A percentile compares a stretch with the other conserved stretches of the same genome.
Evolutionary conservation across 2,329 filamentous ascomycete genomes (phyloP).

Genomic region (Setomelanomma holmii): DNA sequence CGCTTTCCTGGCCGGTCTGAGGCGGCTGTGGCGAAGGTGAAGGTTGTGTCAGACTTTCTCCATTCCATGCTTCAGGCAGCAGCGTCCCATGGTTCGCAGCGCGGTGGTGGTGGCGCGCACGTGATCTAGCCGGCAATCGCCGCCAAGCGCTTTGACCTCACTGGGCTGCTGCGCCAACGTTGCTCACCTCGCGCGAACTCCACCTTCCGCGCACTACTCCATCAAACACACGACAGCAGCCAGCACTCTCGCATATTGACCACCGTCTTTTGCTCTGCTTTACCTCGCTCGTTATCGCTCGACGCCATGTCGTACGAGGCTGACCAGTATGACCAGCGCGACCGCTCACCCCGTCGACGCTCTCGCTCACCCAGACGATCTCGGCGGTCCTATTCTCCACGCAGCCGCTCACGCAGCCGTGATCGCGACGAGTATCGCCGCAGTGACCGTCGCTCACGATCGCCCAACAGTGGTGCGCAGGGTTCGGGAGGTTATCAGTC

Average conservation of each 20-base stretch:
- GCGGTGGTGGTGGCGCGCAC: constrained; percentile 13
- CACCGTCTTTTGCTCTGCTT: constrained; percentile 11
- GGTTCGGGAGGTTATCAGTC: constrained; percentile 73
- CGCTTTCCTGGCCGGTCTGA: not conserved
- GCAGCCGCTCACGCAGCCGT: constrained; percentile 81
- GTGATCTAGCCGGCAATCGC: constrained; percentile 25
- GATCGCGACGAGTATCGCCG: constrained; percentile 52
- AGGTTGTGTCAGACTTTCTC: not conserved
- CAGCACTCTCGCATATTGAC: constrained; percentile 22
- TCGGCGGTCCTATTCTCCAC: constrained; percentile 69
- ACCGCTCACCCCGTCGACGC: constrained; percentile 73
- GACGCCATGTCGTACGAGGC: constrained; percentile 47
- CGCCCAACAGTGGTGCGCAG: constrained; percentile 78
- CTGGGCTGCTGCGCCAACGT: constrained; percentile 18
- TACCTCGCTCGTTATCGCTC: constrained; percentile 10
- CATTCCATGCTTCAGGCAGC: constrained; percentile 5
- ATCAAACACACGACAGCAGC: constrained; percentile 29
- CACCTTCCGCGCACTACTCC: not conserved
- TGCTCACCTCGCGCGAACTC: constrained; percentile 13
- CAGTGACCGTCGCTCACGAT: constrained; percentile 69
- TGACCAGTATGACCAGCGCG: constrained; percentile 48
- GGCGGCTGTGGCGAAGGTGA: not conserved
- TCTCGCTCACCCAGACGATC: constrained; percentile 55
- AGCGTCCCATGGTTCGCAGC: not conserved
- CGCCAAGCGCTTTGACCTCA: constrained; percentile 29